Percentiles rank a stretch among this genome's conserved stretches.
phyloP scores from a whole-genome alignment of 2,329 filamentous ascomycete species.

The Trichoderma koningii region DNA sequence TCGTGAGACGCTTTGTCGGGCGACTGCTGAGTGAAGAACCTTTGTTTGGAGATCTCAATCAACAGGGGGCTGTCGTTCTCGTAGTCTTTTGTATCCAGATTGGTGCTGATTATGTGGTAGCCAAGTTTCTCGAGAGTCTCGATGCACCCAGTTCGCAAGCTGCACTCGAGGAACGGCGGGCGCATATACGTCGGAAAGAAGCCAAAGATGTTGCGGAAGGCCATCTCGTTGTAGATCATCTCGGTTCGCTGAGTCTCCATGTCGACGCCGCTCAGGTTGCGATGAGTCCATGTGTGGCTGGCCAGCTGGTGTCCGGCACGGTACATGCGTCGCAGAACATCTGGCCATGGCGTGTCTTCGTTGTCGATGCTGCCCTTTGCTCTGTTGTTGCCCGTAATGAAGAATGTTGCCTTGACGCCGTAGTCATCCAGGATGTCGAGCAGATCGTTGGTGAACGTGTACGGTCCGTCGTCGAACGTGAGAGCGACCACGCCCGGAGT shows the following conservation, averaged over 20 bases:
- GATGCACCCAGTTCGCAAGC: slow-evolving; percentile 43
- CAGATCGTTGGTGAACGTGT: slow-evolving; percentile 44
- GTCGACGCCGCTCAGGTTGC: slow-evolving; percentile 43
- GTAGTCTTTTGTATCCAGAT: slow-evolving; percentile 64
- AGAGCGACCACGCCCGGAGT: slow-evolving; percentile 45
- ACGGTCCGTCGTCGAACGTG: slow-evolving; percentile 53
- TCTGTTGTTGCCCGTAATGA: slow-evolving; percentile 47
- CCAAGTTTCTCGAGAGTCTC: slow-evolving; percentile 44
- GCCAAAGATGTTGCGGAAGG: slow-evolving; percentile 46
- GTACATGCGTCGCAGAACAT: slow-evolving; percentile 46
- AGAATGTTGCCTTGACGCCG: slow-evolving; percentile 45
- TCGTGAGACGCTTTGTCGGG: slow-evolving; percentile 33
- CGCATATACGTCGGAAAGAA: slow-evolving; percentile 49
- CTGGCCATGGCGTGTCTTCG: slow-evolving; percentile 38
- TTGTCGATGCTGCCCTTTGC: slow-evolving; percentile 48
- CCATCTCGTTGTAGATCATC: slow-evolving; percentile 50
- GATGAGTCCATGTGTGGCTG: slow-evolving; percentile 52
- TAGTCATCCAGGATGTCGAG: slow-evolving; percentile 43
- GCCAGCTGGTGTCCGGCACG: slow-evolving; percentile 49
- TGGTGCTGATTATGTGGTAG: slow-evolving; percentile 59
- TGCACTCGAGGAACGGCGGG: slow-evolving; percentile 50
- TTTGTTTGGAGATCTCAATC: slow-evolving; percentile 50
- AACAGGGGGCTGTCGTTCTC: slow-evolving; percentile 52
- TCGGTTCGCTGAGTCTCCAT: slow-evolving; percentile 42
- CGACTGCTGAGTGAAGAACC: slow-evolving; percentile 43